phyloP scores from a whole-genome alignment of 179 eudicot genomes.

The Vitellaria paradoxa region DNA sequence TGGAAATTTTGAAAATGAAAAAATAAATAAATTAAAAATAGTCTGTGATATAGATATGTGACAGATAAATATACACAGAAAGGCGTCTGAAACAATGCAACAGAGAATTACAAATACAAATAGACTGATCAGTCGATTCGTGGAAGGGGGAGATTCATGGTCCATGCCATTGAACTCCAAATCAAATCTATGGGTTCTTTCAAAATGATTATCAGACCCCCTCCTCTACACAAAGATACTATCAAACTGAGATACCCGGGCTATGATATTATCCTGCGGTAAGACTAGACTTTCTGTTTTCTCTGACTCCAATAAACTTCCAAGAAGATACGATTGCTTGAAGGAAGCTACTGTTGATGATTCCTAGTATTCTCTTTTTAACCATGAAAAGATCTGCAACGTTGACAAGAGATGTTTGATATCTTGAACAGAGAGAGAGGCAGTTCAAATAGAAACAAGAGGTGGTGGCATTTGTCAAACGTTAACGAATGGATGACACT shows the following conservation, averaged over 20 bases:
- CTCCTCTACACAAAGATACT: not conserved
- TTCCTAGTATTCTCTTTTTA: not conserved
- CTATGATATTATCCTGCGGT: no score
- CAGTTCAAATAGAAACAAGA: slow-evolving; percentile 1
- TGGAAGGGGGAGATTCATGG: not conserved
- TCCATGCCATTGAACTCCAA: not conserved
- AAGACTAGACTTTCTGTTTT: not conserved
- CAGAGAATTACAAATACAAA: not conserved
- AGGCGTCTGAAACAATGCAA: not conserved
- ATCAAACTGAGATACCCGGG: no score
- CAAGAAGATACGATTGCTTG: no score
- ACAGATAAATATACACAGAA: not conserved
- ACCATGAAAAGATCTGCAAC: not conserved
- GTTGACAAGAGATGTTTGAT: not conserved
- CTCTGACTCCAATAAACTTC: not conserved
- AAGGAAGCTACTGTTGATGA: no score
- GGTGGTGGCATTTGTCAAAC: not conserved
- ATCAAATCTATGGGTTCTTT: not conserved
- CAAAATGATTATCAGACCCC: not conserved
- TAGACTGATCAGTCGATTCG: slow-evolving; percentile 11
- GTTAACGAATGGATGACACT: not conserved
- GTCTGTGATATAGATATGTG: not conserved
- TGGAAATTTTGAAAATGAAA: no score
- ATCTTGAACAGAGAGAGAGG: not conserved
- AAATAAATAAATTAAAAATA: not conserved